These are phyloP conservation scores for Endotrypanum monterogeii DNA, from an alignment of 208 protist species.

Conservation along the genomic window DNA sequence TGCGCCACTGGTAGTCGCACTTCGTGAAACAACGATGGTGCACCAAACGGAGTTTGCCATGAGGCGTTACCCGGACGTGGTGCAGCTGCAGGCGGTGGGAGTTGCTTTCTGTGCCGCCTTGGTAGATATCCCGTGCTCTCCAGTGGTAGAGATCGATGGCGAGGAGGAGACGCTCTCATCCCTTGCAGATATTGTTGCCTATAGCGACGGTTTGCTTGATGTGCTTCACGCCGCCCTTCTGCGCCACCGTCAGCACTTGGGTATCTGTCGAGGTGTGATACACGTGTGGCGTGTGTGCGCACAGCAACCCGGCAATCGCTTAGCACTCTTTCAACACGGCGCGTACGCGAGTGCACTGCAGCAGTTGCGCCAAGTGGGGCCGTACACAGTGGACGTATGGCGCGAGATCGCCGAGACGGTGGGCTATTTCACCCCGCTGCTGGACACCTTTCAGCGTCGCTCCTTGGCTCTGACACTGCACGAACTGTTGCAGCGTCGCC, in stretches of 20 bases:
- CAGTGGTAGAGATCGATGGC: conserved; percentile 3
- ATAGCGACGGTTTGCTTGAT: conserved; percentile 54
- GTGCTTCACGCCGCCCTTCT: conserved; percentile 35
- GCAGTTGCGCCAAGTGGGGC: conserved; percentile 10
- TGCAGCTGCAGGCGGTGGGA: conserved; percentile 36
- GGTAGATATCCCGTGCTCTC: conserved; percentile 32
- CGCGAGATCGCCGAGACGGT: conserved; percentile 44
- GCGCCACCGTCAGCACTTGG: conserved; percentile 31
- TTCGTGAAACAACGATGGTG: conserved; percentile 39
- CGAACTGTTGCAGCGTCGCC: conserved; percentile 34
- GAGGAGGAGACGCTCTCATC: conserved; percentile 12
- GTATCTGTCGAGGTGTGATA: conserved; percentile 37
- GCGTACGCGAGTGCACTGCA: conserved; percentile 42
- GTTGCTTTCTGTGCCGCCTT: conserved; percentile 46
- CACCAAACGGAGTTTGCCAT: conserved; percentile 40
- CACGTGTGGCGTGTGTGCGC: conserved; percentile 52
- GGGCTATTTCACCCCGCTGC: conserved; percentile 40
- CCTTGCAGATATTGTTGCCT: conserved; percentile 43
- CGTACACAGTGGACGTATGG: conserved; percentile 40
- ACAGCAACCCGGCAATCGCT: conserved; percentile 34
- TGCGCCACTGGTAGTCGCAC: conserved; percentile 20
- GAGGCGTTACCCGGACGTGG: conserved; percentile 31
- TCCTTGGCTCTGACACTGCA: conserved; percentile 49
- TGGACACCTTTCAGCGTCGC: conserved; percentile 64
- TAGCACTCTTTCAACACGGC: conserved; percentile 39